These are phyloP conservation scores for Puya raimondii DNA, from an alignment of 176 grass and related monocot species.

Conservation along the genomic window DNA sequence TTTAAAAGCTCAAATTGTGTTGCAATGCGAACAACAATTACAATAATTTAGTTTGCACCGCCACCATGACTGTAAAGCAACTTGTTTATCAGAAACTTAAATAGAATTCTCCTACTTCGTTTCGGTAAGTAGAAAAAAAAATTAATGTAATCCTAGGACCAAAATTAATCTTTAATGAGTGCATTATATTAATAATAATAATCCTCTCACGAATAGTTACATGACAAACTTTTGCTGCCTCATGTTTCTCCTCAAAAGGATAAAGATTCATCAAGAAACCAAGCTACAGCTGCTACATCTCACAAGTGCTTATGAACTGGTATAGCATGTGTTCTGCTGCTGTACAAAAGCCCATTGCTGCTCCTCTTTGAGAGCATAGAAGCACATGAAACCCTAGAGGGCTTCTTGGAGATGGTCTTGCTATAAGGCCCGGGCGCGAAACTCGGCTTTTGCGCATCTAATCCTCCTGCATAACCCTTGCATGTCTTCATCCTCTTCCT, in stretches of 20 bases:
- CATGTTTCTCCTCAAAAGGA: not conserved
- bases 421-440: conserved; percentile 22
- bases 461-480: conserved; percentile 45
- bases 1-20: too few relatives aligned
- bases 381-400: conserved; percentile 40
- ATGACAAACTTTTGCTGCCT: too few relatives aligned
- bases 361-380: conserved; percentile 29
- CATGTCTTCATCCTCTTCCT: conserved; percentile 63
- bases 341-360: conserved; percentile 25
- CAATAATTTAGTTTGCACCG: too few relatives aligned
- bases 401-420: conserved; percentile 55
- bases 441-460: conserved; percentile 33
- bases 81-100: too few relatives aligned
- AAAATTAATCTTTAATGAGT: too few relatives aligned
- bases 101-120: too few relatives aligned
- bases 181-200: too few relatives aligned
- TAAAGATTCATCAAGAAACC: not conserved
- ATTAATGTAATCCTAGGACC: too few relatives aligned
- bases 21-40: too few relatives aligned
- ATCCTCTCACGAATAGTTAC: too few relatives aligned
- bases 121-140: too few relatives aligned
- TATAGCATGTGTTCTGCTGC: conserved; percentile 22
- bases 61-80: too few relatives aligned
- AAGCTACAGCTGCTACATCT: conserved; percentile 4
- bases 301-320: conserved; percentile 16